Evolutionary conservation across 805 yeast species (phyloP).

Genomic region (Teunomyces funiuensis): DNA sequence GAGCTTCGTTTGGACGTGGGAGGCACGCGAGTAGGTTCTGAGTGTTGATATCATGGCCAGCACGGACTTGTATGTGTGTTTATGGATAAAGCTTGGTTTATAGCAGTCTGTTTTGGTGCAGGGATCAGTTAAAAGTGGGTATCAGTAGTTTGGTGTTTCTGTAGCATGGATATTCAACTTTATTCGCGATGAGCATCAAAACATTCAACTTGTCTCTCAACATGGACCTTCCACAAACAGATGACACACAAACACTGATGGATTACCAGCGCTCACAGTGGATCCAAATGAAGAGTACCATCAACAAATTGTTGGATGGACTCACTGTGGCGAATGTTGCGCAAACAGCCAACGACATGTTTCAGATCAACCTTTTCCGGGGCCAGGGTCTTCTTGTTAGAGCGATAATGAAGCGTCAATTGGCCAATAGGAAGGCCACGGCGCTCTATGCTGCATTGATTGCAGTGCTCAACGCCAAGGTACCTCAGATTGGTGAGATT

Average conservation of each 20-base stretch:
- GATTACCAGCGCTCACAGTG: conserved; percentile 25
- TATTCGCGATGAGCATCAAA: conserved; percentile 7
- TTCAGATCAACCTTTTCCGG: conserved; percentile 56
- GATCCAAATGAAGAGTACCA: conserved; percentile 8
- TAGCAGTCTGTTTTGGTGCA: not conserved
- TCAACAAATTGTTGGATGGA: conserved; percentile 46
- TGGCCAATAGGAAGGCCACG: conserved; percentile 38
- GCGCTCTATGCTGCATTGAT: conserved; percentile 57
- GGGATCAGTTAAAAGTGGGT: no score
- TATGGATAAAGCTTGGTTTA: no score
- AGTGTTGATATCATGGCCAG: not conserved
- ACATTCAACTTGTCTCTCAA: not conserved
- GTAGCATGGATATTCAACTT: not conserved
- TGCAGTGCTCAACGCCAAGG: conserved; percentile 59
- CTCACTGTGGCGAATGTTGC: conserved; percentile 49
- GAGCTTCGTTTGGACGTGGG: conserved; percentile 21
- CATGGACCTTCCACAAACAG: conserved; percentile 7
- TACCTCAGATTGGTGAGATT: conserved; percentile 68
- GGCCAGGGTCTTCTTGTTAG: conserved; percentile 64
- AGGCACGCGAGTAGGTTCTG: conserved; percentile 1
- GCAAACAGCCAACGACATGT: conserved; percentile 47
- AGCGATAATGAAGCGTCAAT: conserved; percentile 54
- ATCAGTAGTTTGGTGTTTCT: not conserved
- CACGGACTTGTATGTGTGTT: no score
- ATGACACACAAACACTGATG: conserved; percentile 6